Evolutionary conservation across 345 rosid species (phyloP), one percentile per base, ranked within the genome.

Genomic region (Eutrema heterophyllum): DNA sequence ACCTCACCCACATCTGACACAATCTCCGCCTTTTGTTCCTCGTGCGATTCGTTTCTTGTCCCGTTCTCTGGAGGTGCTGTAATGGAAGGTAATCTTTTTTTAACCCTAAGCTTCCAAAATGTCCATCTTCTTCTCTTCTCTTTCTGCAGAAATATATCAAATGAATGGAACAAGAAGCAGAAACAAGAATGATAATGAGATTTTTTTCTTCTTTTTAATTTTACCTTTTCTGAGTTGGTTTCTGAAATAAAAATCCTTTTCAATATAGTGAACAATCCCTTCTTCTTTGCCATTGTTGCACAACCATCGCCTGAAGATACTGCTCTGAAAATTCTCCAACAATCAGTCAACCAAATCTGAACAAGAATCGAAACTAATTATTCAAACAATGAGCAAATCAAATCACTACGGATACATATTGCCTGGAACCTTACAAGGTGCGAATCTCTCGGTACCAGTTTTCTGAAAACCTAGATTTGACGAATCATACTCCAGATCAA

Each of bases 221-320:
- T 54, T 65, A 88, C 98, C 92, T 89, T 91, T 35, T 91, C 93
- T 66, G 82, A 50, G 48, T 70, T 85, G 54, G 80, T 45, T 14
- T 88, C 97, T 36, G 94, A 79, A 61, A 82, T 62, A 70, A 94
- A 89, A 60, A 94, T 75, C 75, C 85, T 85, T 81, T 83, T 94
- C 70, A 90, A 64, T n/a, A 83, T 59, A 80, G 71, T 83, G 82
- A 94, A 78, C 91, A 92, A 87, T 62, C 90, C 82, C 66, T 81
- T 89, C 85, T 85, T 88, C 90, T 86, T 88, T 29, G 84, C 85
- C 93, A 89, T 89, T 68, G 72, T 68, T 78, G 61, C 75, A 81
- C 77, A 70, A 83, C 61, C 70, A 79, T 65, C 50, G 71, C 70
- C 66, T 70, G 53, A 39, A 16, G 27, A 14, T 51, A 33, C 24